A percentile compares a stretch with the other conserved stretches of the same genome.
Conservation (phyloP, 257 asterid species). For the Plectranthus barbatus region DNA sequence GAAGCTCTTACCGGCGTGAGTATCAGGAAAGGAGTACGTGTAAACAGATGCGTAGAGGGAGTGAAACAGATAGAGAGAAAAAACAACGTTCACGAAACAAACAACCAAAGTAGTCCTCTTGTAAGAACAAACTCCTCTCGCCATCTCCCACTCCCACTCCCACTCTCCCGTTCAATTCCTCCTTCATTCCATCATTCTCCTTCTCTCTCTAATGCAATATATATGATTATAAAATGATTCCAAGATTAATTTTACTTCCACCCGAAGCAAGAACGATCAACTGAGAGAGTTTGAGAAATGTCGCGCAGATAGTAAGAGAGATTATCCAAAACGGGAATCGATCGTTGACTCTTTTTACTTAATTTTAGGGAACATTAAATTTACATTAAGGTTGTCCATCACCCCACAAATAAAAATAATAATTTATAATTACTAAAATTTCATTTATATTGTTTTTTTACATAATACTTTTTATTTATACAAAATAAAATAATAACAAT, state of each 20-base stretch:
- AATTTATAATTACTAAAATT: no score
- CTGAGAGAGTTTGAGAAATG: no score
- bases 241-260: background rate
- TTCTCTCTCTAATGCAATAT: background rate
- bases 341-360: no score
- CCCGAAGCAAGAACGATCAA: background rate
- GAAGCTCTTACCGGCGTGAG: slow-evolving; percentile 36
- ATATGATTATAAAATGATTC: background rate
- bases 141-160: slow-evolving; percentile 39
- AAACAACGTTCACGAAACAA: slow-evolving; percentile 62
- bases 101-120: slow-evolving; percentile 56
- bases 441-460: no score
- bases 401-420: no score
- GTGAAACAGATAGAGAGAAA: slow-evolving; percentile 73
- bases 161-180: slow-evolving; percentile 38
- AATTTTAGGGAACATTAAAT: no score
- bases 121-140: slow-evolving; percentile 84
- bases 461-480: no score
- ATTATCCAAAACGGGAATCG: no score
- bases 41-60: slow-evolving; percentile 65
- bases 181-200: slow-evolving; percentile 28
- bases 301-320: no score
- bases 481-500: no score
- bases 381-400: no score
- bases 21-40: slow-evolving; percentile 43